phyloP scores from a whole-genome alignment of 2,329 filamentous ascomycete species.

The Ustilaginoidea virens region DNA sequence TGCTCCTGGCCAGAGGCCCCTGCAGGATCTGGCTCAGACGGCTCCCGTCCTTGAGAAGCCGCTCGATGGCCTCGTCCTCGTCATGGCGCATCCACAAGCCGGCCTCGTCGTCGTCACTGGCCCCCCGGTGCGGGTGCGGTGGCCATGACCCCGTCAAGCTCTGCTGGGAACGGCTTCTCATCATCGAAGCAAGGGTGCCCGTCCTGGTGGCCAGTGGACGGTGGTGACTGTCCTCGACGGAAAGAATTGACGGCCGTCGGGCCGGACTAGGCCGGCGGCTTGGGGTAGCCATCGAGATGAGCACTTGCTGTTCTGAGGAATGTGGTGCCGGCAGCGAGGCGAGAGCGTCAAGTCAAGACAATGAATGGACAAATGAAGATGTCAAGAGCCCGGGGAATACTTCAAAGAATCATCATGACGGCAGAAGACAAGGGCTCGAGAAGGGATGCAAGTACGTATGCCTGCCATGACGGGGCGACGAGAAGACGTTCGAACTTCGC shows the following conservation, averaged over 20 bases:
- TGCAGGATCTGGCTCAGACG: conserved; percentile 43
- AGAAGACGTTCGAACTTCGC: no score
- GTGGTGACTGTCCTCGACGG: conserved; percentile 16
- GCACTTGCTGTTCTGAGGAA: no score
- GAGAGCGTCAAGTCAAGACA: no score
- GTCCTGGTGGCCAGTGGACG: conserved; percentile 20
- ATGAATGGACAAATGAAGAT: no score
- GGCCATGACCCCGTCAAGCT: conserved; percentile 14
- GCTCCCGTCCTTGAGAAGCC: conserved; percentile 36
- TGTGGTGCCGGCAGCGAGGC: no score
- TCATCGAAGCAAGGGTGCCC: conserved; percentile 21
- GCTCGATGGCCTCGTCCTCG: conserved; percentile 28
- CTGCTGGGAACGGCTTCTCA: conserved; percentile 22
- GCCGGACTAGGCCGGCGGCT: conserved; percentile 10
- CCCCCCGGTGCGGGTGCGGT: conserved; percentile 7
- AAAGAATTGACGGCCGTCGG: conserved; percentile 17
- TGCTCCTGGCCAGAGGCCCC: conserved; percentile 62
- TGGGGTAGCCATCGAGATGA: conserved; percentile 14
- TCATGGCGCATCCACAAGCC: conserved; percentile 10
- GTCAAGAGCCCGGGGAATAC: no score
- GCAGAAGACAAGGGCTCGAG: no score
- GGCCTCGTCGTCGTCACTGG: conserved; percentile 18
- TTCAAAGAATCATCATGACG: no score
- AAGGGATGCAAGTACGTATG: no score
- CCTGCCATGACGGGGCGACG: no score